Evolutionary conservation across 352 stramenopile genomes (phyloP), one percentile per base, ranked within the genome.

Genomic region (Phytopythium aichiense): DNA sequence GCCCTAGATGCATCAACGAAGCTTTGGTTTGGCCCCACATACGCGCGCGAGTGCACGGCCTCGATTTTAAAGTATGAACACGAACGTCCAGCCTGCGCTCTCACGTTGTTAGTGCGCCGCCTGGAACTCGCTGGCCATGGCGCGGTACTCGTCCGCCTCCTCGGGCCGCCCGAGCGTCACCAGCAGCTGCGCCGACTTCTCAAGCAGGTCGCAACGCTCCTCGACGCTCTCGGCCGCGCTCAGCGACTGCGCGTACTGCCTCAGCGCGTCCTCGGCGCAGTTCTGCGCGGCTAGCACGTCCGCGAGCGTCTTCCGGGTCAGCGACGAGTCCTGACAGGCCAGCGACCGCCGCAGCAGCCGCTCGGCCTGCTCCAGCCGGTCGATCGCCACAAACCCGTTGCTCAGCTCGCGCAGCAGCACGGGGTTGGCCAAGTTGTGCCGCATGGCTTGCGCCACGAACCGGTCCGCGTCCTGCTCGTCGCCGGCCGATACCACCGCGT

Each of bases 251-350:
- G 78, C 74, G 61, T 94, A 94, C 63, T 92, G 74, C 20, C 67
- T 59, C 52, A 94, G 71, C 7, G 86, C 86, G 57, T 82, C 82
- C 38, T 91, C 78, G 2, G 86, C 84, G 64, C 77, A 93, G 60
- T 93, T 92, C 60, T 94, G 86, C 4, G 84, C 84, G 2, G 82
- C 71, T 9, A 93, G 69, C 16, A 94, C 82, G 51, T 94, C 86
- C 9, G 81, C 86, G 25, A 94, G 62, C 7, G 72, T 91, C 69
- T 93, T 92, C 6, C 86, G 66, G 12, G 86, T 90, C 12, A 93
- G 65, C 11, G 79, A 88, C 45, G 84, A 93, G 60, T 94, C 86
- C 31, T 88, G 77, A 18, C 73, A 79, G 20, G 73, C 72, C 18
- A 94, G 69, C 35, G 84, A 85, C 4, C 84, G 77, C 20, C 80